phyloP scores from a whole-genome alignment of 768 basidiomycete species.

The Mycena vitilis region DNA sequence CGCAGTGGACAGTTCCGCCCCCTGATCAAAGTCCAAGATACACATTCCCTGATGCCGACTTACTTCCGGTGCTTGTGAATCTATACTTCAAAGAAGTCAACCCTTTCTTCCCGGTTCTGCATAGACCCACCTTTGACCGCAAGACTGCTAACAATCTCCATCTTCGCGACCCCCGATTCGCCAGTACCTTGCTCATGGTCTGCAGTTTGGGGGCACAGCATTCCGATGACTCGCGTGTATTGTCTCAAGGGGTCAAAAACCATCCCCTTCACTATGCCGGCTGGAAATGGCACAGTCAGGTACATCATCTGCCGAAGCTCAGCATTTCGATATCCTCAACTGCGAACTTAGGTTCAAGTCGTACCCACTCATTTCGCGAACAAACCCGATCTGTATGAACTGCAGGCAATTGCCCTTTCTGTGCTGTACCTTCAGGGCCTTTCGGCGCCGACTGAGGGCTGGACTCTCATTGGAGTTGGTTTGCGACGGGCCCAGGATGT shows the following conservation, averaged over 20 bases:
- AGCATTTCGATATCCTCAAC: background rate
- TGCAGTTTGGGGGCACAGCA: slow-evolving; percentile 68
- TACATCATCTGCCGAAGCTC: background rate
- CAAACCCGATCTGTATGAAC: slow-evolving; percentile 31
- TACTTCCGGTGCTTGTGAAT: slow-evolving; percentile 66
- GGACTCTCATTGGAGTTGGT: slow-evolving; percentile 70
- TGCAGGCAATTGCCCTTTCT: slow-evolving; percentile 39
- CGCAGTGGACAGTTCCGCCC: slow-evolving; percentile 24
- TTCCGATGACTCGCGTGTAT: slow-evolving; percentile 69
- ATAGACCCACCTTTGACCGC: slow-evolving; percentile 74
- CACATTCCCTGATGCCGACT: slow-evolving; percentile 63
- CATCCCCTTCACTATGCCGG: slow-evolving; percentile 53
- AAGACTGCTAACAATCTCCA: slow-evolving; percentile 63
- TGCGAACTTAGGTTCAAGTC: slow-evolving; percentile 44
- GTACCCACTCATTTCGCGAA: slow-evolving; percentile 22
- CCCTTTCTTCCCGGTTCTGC: slow-evolving; percentile 70
- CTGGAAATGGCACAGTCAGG: slow-evolving; percentile 67
- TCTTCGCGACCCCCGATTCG: slow-evolving; percentile 58
- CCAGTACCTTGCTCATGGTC: slow-evolving; percentile 41
- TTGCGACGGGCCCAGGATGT: slow-evolving; percentile 71
- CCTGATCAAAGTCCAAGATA: slow-evolving; percentile 44
- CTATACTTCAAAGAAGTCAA: slow-evolving; percentile 68
- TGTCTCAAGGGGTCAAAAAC: slow-evolving; percentile 52
- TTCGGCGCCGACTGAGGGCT: slow-evolving; percentile 53
- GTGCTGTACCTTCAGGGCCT: slow-evolving; percentile 54